Percentiles rank a stretch among this genome's conserved stretches.
Conservation (phyloP, 2,329 filamentous ascomycete genomes). For the Knoxdaviesia proteae region DNA sequence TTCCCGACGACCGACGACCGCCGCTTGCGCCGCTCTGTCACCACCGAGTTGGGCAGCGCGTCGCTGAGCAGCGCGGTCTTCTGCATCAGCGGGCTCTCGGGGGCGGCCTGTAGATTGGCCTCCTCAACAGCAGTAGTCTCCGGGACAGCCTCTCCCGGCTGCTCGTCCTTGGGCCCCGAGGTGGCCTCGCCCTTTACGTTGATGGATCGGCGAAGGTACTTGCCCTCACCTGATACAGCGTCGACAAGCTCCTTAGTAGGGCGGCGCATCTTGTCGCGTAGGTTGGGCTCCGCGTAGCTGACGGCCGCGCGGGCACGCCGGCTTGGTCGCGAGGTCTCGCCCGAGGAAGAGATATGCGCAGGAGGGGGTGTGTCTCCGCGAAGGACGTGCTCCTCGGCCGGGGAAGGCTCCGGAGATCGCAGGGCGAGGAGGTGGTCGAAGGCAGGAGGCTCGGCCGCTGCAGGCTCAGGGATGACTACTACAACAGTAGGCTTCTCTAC, state of each 20-base stretch:
- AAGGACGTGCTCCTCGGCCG: conserved; percentile 12
- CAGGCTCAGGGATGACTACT: not conserved
- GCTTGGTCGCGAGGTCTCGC: conserved; percentile 41
- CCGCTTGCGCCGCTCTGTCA: conserved; percentile 19
- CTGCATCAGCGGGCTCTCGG: conserved; percentile 20
- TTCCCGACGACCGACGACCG: conserved; percentile 12
- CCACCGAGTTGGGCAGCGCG: conserved; percentile 13
- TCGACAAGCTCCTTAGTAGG: conserved; percentile 58
- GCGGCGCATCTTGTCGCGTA: conserved; percentile 66
- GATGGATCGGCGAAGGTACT: conserved; percentile 22
- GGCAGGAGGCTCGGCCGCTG: not conserved
- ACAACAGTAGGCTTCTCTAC: conserved; percentile 1
- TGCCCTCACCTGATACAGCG: conserved; percentile 47
- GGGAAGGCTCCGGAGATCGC: conserved; percentile 25
- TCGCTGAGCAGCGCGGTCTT: conserved; percentile 13
- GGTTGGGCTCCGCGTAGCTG: conserved; percentile 66
- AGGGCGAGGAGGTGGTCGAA: conserved; percentile 11
- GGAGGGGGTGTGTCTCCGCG: conserved; percentile 38
- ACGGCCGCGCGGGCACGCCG: conserved; percentile 46
- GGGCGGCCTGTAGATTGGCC: conserved; percentile 1
- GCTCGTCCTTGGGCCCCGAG: conserved; percentile 11
- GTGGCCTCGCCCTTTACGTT: conserved; percentile 9
- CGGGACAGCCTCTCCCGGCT: conserved; percentile 12
- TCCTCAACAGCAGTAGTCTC: conserved; percentile 6
- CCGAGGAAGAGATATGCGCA: conserved; percentile 29